Base-by-base conservation (phyloP, 1,284 basidiomycete genomes). In the Cystobasidium sp. region DNA sequence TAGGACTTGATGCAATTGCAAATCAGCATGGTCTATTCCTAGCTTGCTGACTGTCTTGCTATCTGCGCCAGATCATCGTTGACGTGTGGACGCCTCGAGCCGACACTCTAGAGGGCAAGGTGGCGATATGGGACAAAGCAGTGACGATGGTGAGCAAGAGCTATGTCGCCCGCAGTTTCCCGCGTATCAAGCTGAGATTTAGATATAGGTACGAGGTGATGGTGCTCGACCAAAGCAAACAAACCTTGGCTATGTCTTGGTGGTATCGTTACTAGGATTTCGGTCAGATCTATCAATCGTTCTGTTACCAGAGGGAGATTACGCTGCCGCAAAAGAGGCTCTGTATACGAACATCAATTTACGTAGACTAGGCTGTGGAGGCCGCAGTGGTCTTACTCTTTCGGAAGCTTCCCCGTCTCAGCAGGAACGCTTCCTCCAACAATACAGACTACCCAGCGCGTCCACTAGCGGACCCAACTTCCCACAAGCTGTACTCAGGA, bases 321-420 rank as follows among this genome's bases (percentile, higher is more conserved):
- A 52, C 18, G 44, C 18, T 43, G 47, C 37, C 16, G 39, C 59
- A 18, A 55, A 66, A 43, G 51, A 59, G n/a, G 56, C 72, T 16
- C 52, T 76, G 3, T 76, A 64, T 43, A 65, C 71, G 31, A 76
- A 76, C 58, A 76, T 76, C 58, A 72, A 76, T 46, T 66, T 76
- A 16, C 72, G 75, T 46, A 39, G 71, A 22, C 52, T 75, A 18
- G 75, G 75, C 8, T 71, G 68, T 39, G 73, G 73, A 46, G 75
- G 71, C 8, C 73, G 75, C 16, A 53, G 47, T 46, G 74, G 75
- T 51, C 59, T 76, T 5, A 59, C 71, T 8, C 31, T 75, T 7
- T 56, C 58, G 6, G 63, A 72, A 44, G 72, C 75, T 12, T 74
- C 61, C 37, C 62, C 70, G 6, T 73, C 75, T 9, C 75, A 75